phyloP scores from a whole-genome alignment of 2,329 filamentous ascomycete species.

The Fusarium avenaceum region DNA sequence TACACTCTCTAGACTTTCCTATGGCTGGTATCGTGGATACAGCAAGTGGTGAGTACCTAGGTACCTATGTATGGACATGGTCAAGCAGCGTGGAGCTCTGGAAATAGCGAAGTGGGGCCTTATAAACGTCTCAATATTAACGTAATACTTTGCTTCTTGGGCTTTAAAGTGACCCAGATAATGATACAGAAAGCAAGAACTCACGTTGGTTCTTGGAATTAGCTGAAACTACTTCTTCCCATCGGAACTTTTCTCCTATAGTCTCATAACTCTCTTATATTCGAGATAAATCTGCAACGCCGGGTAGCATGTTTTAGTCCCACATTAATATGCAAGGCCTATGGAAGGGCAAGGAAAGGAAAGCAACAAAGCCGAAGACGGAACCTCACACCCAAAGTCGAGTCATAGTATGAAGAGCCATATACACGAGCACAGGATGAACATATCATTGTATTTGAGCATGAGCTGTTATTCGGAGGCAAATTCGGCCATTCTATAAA shows the following conservation, averaged over 20 bases:
- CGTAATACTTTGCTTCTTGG: background rate
- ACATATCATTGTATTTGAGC: background rate
- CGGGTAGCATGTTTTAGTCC: background rate
- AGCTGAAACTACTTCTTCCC: too few relatives aligned
- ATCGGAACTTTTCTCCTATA: background rate
- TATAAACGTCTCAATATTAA: background rate
- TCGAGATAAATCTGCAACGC: background rate
- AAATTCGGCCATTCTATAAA: conserved; percentile 16
- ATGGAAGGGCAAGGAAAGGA: conserved; percentile 7
- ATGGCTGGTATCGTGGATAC: background rate
- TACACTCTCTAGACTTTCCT: background rate
- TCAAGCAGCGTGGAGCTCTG: conserved; percentile 1
- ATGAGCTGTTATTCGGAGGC: conserved; percentile 36
- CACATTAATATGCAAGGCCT: background rate
- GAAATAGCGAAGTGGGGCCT: conserved; percentile 20
- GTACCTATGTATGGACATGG: background rate
- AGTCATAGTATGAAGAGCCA: conserved; percentile 38
- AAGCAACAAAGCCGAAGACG: conserved; percentile 44
- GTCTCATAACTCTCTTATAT: background rate
- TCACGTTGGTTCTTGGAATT: too few relatives aligned
- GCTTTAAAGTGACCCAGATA: background rate
- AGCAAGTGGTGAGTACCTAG: background rate
- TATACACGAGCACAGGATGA: background rate
- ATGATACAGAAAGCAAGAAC: background rate
- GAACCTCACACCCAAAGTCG: conserved; percentile 32